These are phyloP conservation scores for Persicaria maculosa DNA, from an alignment of 148 eudicot genomes.

Conservation along the genomic window DNA sequence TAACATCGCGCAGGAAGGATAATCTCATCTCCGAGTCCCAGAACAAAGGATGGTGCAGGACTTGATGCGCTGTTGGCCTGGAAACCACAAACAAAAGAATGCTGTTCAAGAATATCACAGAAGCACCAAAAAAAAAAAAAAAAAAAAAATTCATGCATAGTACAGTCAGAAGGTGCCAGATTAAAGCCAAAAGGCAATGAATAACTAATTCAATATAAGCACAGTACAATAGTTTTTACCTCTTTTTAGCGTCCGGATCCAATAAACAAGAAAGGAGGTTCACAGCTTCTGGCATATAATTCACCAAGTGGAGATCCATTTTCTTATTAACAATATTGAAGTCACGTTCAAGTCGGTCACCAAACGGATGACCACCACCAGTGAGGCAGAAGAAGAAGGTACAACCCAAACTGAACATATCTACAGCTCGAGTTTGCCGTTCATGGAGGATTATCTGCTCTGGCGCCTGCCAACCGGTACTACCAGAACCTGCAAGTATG, in stretches of 20 bases:
- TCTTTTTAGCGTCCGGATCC: conserved; percentile 52
- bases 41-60: conserved; percentile 75
- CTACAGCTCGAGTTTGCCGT: conserved; percentile 94
- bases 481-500: conserved; percentile 57
- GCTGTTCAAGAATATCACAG: background rate
- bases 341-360: conserved; percentile 78
- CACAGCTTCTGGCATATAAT: conserved; percentile 81
- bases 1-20: conserved; percentile 85
- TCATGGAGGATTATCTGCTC: conserved; percentile 83
- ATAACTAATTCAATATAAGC: background rate
- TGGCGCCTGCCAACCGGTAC: conserved; percentile 99
- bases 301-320: conserved; percentile 64
- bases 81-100: background rate
- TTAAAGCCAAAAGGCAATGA: background rate
- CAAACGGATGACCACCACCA: conserved; percentile 91
- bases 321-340: conserved; percentile 65
- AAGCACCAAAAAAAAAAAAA: background rate
- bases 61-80: conserved; percentile 78
- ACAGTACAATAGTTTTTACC: conserved; percentile 31
- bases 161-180: too few relatives aligned
- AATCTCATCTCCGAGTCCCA: conserved; percentile 80
- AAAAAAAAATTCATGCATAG: too few relatives aligned
- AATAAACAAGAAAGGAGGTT: conserved; percentile 62
- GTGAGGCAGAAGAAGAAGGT: conserved; percentile 81
- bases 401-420: conserved; percentile 85